Percentiles rank a stretch among this genome's conserved stretches.
Conservation (phyloP, 257 asterid genomes). For the Leptodermis oblonga region DNA sequence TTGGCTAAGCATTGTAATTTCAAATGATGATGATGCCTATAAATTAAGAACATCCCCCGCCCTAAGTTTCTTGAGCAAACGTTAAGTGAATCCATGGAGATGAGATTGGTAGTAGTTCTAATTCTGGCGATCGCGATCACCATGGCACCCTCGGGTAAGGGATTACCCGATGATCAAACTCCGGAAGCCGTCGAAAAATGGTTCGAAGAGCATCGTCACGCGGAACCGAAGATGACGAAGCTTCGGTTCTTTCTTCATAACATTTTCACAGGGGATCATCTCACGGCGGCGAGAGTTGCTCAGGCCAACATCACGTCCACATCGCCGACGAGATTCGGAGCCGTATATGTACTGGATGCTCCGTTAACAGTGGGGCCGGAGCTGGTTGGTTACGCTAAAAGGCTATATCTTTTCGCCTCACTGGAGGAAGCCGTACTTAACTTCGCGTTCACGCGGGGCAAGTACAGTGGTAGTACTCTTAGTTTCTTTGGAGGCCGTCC, state of each 20-base stretch:
- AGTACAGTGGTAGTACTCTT: not conserved
- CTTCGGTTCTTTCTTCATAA: not conserved
- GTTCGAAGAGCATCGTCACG: conserved; percentile 21
- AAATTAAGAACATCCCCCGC: no score
- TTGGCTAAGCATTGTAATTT: no score
- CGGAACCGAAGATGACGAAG: not conserved
- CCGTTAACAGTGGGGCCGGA: conserved; percentile 1
- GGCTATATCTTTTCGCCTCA: not conserved
- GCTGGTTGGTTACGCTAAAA: not conserved
- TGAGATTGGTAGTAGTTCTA: not conserved
- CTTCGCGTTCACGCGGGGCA: not conserved
- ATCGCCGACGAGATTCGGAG: not conserved
- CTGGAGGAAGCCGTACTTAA: not conserved
- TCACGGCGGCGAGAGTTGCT: not conserved
- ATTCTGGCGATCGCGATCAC: not conserved
- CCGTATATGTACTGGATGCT: not conserved
- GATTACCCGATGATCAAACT: conserved; percentile 2
- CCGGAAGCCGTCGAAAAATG: conserved; percentile 35
- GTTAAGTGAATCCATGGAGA: not conserved
- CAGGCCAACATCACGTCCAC: not conserved
- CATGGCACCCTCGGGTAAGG: not conserved
- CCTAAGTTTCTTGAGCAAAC: no score
- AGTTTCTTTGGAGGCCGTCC: not conserved
- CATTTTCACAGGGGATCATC: not conserved
- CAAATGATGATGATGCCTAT: not conserved